Base-by-base conservation (phyloP, 2,329 filamentous ascomycete genomes). In the Thermothelomyces thermophilus region DNA sequence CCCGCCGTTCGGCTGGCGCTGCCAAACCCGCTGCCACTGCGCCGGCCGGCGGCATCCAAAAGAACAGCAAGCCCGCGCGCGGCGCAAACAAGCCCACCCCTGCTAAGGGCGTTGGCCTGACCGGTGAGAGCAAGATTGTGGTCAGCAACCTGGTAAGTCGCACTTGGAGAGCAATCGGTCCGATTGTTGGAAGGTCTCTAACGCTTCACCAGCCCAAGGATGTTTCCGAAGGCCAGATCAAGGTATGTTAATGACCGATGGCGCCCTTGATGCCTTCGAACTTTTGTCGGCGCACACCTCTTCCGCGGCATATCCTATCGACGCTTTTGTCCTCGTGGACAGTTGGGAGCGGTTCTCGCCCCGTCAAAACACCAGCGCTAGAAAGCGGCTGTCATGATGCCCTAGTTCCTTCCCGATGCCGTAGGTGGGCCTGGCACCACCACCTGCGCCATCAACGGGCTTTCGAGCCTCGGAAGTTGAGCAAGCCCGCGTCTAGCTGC, bases 221-320 rank as follows among this genome's bases (percentile, higher is more conserved):
- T 83, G 90, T 98, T 72, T 88, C 83, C 74, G 91, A 97, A 80
- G 76, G 75, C 75, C 88, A 94, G 84, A 94, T 98, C 77, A 97
- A 98, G 93, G 93, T 98, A 98, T 94, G 93, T 98, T 90, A 86
- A 26, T 97, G 90, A 86, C 90, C 83, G 77, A 81, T 86, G 77
- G 84, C 84, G 83, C 80, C 73, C 66, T 70, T 73, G 71, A 66
- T 72, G 76, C 82, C 75, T 79, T 77, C 69, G 81, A 82, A 81
- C 77, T 84, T 82, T 78, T 73, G 78, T 85, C 82, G 82, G 79
- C 80, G 74, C 73, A 67, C 73, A 67, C 73, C 68, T 60, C 26
- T 64, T 61, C 63, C 50, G 50, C 63, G 60, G 60, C 60, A 56
- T 64, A 61, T 60, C 52, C 51, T 57, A 55, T 61, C 58, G 55